Evolutionary conservation across 2,329 filamentous ascomycete genomes (phyloP).

Genomic region (Sporothrix luriei): DNA sequence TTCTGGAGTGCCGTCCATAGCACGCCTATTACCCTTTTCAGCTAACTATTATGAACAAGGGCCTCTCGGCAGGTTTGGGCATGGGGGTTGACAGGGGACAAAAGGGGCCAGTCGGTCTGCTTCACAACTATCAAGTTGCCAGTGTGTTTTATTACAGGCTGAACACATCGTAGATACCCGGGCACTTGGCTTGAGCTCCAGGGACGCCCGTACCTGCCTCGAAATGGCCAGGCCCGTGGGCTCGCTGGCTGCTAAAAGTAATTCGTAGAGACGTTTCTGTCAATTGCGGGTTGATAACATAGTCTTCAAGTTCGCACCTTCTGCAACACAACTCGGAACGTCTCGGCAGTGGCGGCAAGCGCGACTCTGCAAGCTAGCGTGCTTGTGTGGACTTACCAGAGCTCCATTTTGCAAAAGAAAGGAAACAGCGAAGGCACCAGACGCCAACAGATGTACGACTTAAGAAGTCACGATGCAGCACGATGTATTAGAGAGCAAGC

Average conservation of each 20-base stretch:
- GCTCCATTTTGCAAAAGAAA: not conserved
- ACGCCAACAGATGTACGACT: not conserved
- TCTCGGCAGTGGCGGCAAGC: constrained; percentile 17
- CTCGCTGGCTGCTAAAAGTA: too few species aligned
- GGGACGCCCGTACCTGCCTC: not conserved
- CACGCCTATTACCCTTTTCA: constrained; percentile 19
- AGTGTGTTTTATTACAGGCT: not conserved
- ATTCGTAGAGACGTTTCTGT: too few species aligned
- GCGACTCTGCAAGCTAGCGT: not conserved
- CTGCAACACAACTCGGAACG: not conserved
- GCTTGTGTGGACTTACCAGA: not conserved
- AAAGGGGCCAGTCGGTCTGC: constrained; percentile 13
- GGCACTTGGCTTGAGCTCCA: not conserved
- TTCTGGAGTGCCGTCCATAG: constrained; percentile 28
- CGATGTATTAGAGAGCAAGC: not conserved
- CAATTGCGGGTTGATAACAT: not conserved
- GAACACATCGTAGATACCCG: not conserved
- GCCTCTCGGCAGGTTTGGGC: constrained; percentile 10
- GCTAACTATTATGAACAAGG: constrained; percentile 30
- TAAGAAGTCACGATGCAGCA: not conserved
- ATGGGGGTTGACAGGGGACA: constrained; percentile 26
- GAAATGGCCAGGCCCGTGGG: not conserved
- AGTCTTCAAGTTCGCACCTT: not conserved
- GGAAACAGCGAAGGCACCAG: not conserved
- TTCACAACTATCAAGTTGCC: too few species aligned